Conservation (phyloP, 164 flowering plant species). For the Berberis vulgaris region DNA sequence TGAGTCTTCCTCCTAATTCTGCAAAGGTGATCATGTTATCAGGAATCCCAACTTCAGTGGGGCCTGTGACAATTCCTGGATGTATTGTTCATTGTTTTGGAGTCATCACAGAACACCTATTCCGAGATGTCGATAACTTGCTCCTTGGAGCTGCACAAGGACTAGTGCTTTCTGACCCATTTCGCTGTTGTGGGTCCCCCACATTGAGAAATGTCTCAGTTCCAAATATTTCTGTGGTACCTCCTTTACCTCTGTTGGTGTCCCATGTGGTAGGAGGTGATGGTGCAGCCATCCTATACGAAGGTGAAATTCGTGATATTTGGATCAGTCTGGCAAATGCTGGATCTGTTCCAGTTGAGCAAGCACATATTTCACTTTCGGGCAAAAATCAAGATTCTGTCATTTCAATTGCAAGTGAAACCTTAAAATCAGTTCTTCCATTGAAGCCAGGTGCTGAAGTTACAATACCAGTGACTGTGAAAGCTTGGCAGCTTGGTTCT, state of each 20-base stretch:
- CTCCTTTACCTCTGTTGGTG: conserved; percentile 79
- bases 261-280: conserved; percentile 89
- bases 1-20: conserved; percentile 83
- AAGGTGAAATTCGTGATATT: conserved; percentile 96
- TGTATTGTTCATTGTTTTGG: conserved; percentile 96
- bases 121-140: conserved; percentile 86
- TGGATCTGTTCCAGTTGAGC: conserved; percentile 90
- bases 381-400: conserved; percentile 96
- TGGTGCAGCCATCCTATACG: conserved; percentile 79
- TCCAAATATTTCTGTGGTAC: conserved; percentile 76
- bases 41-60: conserved; percentile 88
- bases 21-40: conserved; percentile 82
- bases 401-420: conserved; percentile 54
- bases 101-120: conserved; percentile 88
- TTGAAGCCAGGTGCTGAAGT: conserved; percentile 94
- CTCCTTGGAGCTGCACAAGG: conserved; percentile 95
- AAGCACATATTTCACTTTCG: conserved; percentile 81
- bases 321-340: conserved; percentile 88
- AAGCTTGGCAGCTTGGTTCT: conserved; percentile 78
- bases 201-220: conserved; percentile 52
- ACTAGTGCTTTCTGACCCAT: conserved; percentile 95
- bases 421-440: conserved; percentile 73
- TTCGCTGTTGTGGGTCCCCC: conserved; percentile 82
- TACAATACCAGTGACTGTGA: conserved; percentile 65
- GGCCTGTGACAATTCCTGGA: conserved; percentile 78